Evolutionary conservation across 768 basidiomycete species (phyloP).

Genomic region (Trametes cubensis): DNA sequence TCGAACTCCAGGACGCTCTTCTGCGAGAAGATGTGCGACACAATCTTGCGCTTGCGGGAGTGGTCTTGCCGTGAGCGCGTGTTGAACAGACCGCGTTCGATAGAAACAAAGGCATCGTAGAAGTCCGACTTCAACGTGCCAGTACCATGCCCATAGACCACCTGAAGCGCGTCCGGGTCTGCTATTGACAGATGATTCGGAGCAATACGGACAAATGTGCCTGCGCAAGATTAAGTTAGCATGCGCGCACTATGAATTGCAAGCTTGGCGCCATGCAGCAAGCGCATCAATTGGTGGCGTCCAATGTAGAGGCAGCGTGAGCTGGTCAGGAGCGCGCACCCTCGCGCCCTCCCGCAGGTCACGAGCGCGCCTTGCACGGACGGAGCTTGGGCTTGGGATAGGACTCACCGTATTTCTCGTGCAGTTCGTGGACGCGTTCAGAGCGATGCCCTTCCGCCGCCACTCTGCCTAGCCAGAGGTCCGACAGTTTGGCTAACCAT

Average conservation of each 20-base stretch:
- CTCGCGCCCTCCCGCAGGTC: constrained; percentile 5
- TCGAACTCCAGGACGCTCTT: constrained; percentile 88
- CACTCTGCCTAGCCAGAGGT: constrained; percentile 71
- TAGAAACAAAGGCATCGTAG: constrained; percentile 45
- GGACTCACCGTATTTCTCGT: constrained; percentile 68
- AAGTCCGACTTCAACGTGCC: constrained; percentile 76
- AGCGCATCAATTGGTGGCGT: no score
- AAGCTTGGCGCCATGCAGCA: not conserved
- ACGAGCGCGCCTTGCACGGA: constrained; percentile 16
- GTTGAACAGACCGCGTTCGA: constrained; percentile 67
- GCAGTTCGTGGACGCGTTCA: constrained; percentile 71
- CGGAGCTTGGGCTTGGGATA: constrained; percentile 14
- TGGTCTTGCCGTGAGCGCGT: constrained; percentile 79
- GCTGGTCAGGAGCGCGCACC: no score
- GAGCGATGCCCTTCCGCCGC: constrained; percentile 73
- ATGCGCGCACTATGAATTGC: not conserved
- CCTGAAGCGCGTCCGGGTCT: constrained; percentile 71
- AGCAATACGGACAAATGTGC: constrained; percentile 45
- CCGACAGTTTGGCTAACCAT: constrained; percentile 65
- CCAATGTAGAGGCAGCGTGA: no score
- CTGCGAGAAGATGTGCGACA: constrained; percentile 82
- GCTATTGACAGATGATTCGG: constrained; percentile 52
- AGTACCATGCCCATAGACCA: constrained; percentile 82
- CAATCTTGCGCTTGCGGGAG: constrained; percentile 88
- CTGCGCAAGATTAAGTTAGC: constrained; percentile 23